Percentiles rank a stretch among this genome's conserved stretches.
These are phyloP conservation scores for Stygiomarasmius scandens DNA, from an alignment of 1,284 basidiomycete genomes.

Conservation along the genomic window DNA sequence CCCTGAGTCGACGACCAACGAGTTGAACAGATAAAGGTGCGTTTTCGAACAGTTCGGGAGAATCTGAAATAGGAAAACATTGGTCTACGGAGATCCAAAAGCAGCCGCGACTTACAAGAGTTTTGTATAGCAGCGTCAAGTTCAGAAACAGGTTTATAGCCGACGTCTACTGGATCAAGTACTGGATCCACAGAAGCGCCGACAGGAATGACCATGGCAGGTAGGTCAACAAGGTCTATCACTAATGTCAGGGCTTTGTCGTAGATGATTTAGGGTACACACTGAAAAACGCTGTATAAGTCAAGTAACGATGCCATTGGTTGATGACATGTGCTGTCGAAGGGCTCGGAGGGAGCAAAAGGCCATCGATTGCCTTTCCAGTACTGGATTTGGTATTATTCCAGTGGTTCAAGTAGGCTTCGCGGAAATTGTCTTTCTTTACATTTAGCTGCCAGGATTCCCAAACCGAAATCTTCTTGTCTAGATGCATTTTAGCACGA, in stretches of 20 bases:
- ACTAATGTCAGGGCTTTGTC: conserved; percentile 47
- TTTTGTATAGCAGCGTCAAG: neutral
- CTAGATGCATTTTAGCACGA: conserved; percentile 26
- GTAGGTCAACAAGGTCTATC: conserved; percentile 63
- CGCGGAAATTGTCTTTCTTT: conserved; percentile 4
- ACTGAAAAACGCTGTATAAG: conserved; percentile 27
- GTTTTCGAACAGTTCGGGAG: conserved; percentile 12
- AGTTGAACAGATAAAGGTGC: conserved; percentile 16
- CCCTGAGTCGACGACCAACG: conserved; percentile 16
- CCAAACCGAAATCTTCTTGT: conserved; percentile 29
- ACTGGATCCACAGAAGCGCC: conserved; percentile 43
- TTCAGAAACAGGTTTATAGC: conserved; percentile 27
- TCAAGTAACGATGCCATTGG: conserved; percentile 34
- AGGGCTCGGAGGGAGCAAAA: conserved; percentile 27
- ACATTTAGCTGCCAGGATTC: conserved; percentile 45
- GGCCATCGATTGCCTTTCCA: conserved; percentile 47
- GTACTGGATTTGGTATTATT: conserved; percentile 45
- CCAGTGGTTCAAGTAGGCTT: conserved; percentile 37
- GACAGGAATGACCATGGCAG: conserved; percentile 56
- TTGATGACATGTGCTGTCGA: conserved; percentile 26
- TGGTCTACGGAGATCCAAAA: neutral
- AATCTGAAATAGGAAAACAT: conserved; percentile 8
- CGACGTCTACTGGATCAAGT: conserved; percentile 35
- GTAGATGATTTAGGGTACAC: conserved; percentile 23
- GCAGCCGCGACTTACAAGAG: neutral